Evolutionary conservation across 495 filamentous ascomycete genomes (phyloP).

Genomic region (Penicillium turbatum): DNA sequence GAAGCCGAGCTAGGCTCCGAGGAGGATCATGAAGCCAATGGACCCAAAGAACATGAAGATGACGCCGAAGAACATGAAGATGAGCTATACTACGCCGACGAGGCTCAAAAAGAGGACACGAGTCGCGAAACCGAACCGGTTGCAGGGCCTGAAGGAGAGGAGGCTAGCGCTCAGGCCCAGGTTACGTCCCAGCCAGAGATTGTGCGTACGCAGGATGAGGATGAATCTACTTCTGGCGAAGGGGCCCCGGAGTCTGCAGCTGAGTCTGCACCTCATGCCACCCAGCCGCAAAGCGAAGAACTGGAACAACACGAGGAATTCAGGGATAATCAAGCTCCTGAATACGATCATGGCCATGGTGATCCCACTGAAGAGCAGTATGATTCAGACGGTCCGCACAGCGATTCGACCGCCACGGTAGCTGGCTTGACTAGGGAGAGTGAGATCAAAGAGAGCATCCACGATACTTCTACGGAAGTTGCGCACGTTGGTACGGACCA

Average conservation of each 20-base stretch:
- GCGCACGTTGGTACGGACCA: conserved; percentile 2
- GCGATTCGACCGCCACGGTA: conserved; percentile 33
- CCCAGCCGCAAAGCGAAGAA: background rate
- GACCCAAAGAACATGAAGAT: conserved; percentile 8
- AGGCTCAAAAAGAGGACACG: conserved; percentile 6
- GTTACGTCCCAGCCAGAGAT: background rate
- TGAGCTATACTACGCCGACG: conserved; percentile 2
- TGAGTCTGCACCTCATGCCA: background rate
- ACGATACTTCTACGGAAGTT: conserved; percentile 13
- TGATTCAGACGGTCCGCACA: conserved; percentile 28
- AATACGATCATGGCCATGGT: conserved; percentile 3
- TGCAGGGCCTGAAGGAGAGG: background rate
- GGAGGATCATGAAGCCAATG: conserved; percentile 10
- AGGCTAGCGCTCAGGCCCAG: conserved; percentile 5
- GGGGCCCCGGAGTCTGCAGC: background rate
- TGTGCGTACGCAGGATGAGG: conserved; percentile 3
- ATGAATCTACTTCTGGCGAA: background rate
- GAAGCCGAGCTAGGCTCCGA: conserved; percentile 24
- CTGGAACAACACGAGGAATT: background rate
- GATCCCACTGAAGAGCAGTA: conserved; percentile 18
- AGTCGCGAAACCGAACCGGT: background rate
- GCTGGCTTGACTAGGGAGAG: conserved; percentile 14
- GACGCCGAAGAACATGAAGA: conserved; percentile 8
- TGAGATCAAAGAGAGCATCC: conserved; percentile 14
- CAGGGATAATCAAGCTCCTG: conserved; percentile 5